Percentiles rank a stretch among this genome's conserved stretches.
phyloP scores from a whole-genome alignment of 345 rosid species.

The Eutrema japonicum region DNA sequence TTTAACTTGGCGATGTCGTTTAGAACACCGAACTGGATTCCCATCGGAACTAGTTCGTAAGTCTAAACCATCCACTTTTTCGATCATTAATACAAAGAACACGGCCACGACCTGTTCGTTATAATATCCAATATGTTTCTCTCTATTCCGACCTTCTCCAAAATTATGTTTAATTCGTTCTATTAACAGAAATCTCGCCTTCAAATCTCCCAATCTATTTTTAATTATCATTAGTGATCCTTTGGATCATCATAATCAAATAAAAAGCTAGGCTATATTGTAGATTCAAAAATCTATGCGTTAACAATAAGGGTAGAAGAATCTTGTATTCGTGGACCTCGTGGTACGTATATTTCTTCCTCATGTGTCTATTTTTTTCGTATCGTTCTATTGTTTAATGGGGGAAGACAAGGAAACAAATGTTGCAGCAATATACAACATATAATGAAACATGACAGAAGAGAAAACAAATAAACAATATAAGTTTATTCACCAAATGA shows the following conservation, averaged over 20 bases:
- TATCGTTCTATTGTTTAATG: conserved; percentile 15
- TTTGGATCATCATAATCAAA: neutral
- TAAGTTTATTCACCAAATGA: conserved; percentile 27
- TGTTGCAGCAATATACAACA: conserved; percentile 21
- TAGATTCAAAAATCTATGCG: conserved; percentile 38
- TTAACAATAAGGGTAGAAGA: conserved; percentile 18
- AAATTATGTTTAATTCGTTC: too few species aligned
- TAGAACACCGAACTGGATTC: too few species aligned
- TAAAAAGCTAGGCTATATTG: neutral
- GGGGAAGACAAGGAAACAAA: conserved; percentile 22
- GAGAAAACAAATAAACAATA: conserved; percentile 23
- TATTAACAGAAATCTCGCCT: too few species aligned
- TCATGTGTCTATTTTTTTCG: conserved; percentile 2
- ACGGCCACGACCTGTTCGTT: too few species aligned
- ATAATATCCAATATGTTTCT: too few species aligned
- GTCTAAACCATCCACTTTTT: too few species aligned
- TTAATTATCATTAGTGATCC: too few species aligned
- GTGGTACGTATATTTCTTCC: conserved; percentile 33
- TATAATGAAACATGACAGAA: conserved; percentile 38
- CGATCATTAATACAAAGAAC: too few species aligned
- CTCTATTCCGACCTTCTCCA: too few species aligned
- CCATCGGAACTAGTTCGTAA: too few species aligned
- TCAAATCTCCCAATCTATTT: too few species aligned
- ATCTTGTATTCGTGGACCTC: conserved; percentile 37
- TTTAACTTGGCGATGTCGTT: too few species aligned